These are phyloP conservation scores for Melanomma pulvis-pyrius DNA, from an alignment of 495 filamentous ascomycete species.

Conservation along the genomic window DNA sequence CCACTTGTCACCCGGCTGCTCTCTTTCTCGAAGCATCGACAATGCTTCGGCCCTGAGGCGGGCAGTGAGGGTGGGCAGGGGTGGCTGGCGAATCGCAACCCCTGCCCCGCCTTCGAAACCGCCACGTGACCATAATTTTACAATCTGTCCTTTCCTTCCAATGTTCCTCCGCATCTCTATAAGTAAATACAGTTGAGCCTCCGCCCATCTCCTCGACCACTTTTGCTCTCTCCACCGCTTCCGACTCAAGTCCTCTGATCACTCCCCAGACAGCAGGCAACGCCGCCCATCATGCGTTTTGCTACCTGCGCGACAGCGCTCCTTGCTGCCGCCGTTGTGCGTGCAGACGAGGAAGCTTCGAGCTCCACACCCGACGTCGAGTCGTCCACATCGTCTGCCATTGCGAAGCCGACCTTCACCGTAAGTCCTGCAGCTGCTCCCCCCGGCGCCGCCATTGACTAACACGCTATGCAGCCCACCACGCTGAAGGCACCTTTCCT, in stretches of 20 bases:
- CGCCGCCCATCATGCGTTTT: slow-evolving; percentile 44
- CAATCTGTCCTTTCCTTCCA: not conserved
- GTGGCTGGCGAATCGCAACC: not conserved
- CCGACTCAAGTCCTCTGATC: slow-evolving; percentile 21
- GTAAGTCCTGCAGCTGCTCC: slow-evolving; percentile 16
- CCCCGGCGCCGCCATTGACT: slow-evolving; percentile 15
- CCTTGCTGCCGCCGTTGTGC: slow-evolving; percentile 44
- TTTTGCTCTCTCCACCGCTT: not conserved
- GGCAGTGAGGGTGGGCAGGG: not conserved
- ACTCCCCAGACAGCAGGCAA: slow-evolving; percentile 28
- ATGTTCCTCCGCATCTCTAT: not conserved
- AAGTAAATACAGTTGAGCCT: not conserved
- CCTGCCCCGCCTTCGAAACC: not conserved
- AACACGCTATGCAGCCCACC: slow-evolving; percentile 64
- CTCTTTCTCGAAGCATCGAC: not conserved
- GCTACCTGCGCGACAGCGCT: slow-evolving; percentile 41
- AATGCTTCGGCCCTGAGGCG: not conserved
- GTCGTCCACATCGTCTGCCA: slow-evolving; percentile 58
- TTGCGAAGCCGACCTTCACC: slow-evolving; percentile 64
- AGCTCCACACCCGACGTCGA: slow-evolving; percentile 45
- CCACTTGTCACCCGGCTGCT: not conserved
- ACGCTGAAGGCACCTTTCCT: slow-evolving; percentile 89
- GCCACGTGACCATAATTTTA: not conserved
- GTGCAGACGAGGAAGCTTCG: slow-evolving; percentile 42
- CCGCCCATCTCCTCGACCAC: slow-evolving; percentile 1